phyloP scores from a whole-genome alignment of 176 grass and related monocot genomes.

The Oryza punctata region DNA sequence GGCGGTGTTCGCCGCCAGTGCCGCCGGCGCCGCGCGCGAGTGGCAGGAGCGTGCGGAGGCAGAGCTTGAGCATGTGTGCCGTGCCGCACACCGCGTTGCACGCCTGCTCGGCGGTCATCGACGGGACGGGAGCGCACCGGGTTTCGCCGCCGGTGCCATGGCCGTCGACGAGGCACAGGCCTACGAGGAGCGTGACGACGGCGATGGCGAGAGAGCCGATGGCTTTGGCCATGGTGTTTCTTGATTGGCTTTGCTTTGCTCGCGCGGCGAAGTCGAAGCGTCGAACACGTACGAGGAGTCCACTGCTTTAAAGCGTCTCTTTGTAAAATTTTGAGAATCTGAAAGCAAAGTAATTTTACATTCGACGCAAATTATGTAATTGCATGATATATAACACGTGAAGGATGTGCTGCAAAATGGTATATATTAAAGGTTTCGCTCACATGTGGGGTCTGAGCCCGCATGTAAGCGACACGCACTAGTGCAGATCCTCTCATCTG shows the following conservation, averaged over 20 bases:
- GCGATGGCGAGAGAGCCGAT: background rate
- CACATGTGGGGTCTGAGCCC: too few species aligned
- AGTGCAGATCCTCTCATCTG: too few species aligned
- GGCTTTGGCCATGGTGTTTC: background rate
- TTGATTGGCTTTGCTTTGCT: background rate
- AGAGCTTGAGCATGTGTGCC: slow-evolving; percentile 4
- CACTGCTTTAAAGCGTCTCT: background rate
- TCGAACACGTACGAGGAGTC: background rate
- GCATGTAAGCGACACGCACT: too few species aligned
- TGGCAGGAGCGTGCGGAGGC: slow-evolving; percentile 17
- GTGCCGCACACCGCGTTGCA: slow-evolving; percentile 25
- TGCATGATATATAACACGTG: too few species aligned
- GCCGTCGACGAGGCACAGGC: background rate
- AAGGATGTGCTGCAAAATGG: too few species aligned
- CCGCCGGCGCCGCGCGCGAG: background rate
- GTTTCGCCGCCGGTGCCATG: background rate
- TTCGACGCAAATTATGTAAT: too few species aligned
- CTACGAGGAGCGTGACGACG: background rate
- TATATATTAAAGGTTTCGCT: too few species aligned
- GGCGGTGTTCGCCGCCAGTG: background rate
- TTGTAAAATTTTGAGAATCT: background rate
- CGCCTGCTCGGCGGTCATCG: slow-evolving; percentile 22
- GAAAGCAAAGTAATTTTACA: background rate
- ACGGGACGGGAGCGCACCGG: slow-evolving; percentile 1
- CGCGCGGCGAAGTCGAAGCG: background rate